Percentiles rank a stretch among this genome's conserved stretches.
phyloP scores from a whole-genome alignment of 2,329 filamentous ascomycete species.

The Penicillium sp. region DNA sequence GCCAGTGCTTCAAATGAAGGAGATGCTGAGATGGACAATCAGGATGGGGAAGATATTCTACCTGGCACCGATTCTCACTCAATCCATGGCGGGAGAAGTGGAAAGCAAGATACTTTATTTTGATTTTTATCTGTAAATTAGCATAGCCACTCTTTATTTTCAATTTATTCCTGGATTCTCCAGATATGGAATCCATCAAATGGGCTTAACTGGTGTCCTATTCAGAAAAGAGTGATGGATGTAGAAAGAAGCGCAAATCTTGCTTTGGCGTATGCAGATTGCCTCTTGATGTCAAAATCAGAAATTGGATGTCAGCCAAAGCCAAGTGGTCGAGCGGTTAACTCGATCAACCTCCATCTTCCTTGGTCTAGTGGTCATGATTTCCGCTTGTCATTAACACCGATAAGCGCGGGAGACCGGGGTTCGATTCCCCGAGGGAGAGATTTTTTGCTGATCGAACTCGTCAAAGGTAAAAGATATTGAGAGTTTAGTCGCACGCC shows the following conservation, averaged over 20 bases:
- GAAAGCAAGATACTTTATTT: neutral
- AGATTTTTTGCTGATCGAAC: conserved; percentile 21
- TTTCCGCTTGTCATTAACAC: conserved; percentile 36
- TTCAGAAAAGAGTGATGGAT: neutral
- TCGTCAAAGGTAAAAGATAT: no score
- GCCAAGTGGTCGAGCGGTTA: conserved; percentile 24
- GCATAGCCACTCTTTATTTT: no score
- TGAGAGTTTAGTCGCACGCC: no score
- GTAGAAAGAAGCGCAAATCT: neutral
- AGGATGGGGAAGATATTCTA: neutral
- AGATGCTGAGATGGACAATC: neutral
- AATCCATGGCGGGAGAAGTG: neutral
- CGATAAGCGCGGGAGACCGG: conserved; percentile 35
- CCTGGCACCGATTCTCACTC: neutral
- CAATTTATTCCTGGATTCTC: no score
- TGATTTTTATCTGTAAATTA: no score
- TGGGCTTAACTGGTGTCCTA: no score
- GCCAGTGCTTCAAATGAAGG: neutral
- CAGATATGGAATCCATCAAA: no score
- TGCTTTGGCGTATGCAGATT: neutral
- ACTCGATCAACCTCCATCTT: conserved; percentile 19
- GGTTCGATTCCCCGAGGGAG: conserved; percentile 37
- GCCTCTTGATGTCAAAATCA: neutral
- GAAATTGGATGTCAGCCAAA: conserved; percentile 9
- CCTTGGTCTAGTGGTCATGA: conserved; percentile 40